A percentile compares a stretch with the other conserved stretches of the same genome.
Evolutionary conservation across 1,284 basidiomycete species (phyloP).

Genomic region (Pterulicium gracile): DNA sequence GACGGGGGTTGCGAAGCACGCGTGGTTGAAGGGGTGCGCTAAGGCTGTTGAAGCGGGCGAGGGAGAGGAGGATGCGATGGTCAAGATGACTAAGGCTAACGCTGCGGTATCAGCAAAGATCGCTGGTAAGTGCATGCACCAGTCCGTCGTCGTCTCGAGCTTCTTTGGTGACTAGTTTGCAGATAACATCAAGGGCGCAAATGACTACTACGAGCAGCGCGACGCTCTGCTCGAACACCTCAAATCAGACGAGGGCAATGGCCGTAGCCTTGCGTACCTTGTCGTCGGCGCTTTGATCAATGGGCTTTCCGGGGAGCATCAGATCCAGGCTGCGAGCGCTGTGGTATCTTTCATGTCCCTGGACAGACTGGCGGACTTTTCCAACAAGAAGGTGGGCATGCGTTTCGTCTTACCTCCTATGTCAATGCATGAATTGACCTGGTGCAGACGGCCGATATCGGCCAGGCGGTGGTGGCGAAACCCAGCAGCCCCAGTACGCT

Average conservation of each 20-base stretch:
- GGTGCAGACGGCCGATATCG: slow-evolving; percentile 32
- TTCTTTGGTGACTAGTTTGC: slow-evolving; percentile 1
- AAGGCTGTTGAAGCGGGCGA: slow-evolving; percentile 34
- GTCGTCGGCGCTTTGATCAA: slow-evolving; percentile 44
- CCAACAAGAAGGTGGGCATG: slow-evolving; percentile 25
- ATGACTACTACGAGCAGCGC: slow-evolving; percentile 27
- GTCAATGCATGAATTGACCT: slow-evolving; percentile 29
- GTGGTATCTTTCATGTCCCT: slow-evolving; percentile 37
- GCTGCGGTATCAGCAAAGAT: slow-evolving; percentile 41
- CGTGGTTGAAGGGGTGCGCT: slow-evolving; percentile 13
- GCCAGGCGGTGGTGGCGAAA: slow-evolving; percentile 40
- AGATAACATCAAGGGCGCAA: slow-evolving; percentile 54
- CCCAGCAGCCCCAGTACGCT: slow-evolving; percentile 46
- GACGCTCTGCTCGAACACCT: slow-evolving; percentile 37
- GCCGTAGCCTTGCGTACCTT: slow-evolving; percentile 47
- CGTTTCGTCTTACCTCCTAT: slow-evolving; percentile 4
- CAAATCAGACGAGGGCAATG: slow-evolving; percentile 35
- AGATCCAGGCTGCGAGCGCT: slow-evolving; percentile 40
- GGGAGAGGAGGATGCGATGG: slow-evolving; percentile 21
- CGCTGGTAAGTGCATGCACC: slow-evolving; percentile 53
- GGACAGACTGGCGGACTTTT: slow-evolving; percentile 29
- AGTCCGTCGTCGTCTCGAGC: not conserved
- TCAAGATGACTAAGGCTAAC: slow-evolving; percentile 42
- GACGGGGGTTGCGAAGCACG: slow-evolving; percentile 13
- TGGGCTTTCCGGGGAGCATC: slow-evolving; percentile 42